A percentile compares a stretch with the other conserved stretches of the same genome.
These are phyloP conservation scores for Torrubiella hemipterigena DNA, from an alignment of 2,329 filamentous ascomycete genomes.

Conservation along the genomic window DNA sequence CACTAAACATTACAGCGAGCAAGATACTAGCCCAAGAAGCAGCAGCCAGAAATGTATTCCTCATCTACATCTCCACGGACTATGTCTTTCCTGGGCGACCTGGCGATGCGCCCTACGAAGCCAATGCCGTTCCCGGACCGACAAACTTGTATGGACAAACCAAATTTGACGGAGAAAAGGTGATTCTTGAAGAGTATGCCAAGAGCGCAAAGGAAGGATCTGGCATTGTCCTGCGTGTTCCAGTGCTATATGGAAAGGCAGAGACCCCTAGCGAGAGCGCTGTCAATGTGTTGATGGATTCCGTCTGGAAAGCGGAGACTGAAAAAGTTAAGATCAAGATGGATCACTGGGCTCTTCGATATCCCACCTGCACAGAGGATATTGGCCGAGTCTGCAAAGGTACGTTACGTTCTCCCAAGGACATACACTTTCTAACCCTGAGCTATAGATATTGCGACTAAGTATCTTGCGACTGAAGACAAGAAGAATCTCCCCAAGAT, in stretches of 20 bases:
- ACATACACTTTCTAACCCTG: not conserved
- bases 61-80: slow-evolving; percentile 74
- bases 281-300: slow-evolving; percentile 69
- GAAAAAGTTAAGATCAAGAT: slow-evolving; percentile 53
- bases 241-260: slow-evolving; percentile 72
- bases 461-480: slow-evolving; percentile 46
- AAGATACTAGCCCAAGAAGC: slow-evolving; percentile 54
- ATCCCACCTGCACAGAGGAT: slow-evolving; percentile 83
- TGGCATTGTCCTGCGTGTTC: slow-evolving; percentile 65
- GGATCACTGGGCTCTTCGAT: slow-evolving; percentile 77
- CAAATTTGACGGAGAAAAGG: slow-evolving; percentile 48
- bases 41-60: slow-evolving; percentile 44
- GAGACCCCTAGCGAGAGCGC: slow-evolving; percentile 64
- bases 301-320: slow-evolving; percentile 62
- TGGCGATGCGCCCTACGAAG: slow-evolving; percentile 76
- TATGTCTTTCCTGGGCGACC: slow-evolving; percentile 64
- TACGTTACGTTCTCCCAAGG: slow-evolving; percentile 21
- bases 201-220: slow-evolving; percentile 35
- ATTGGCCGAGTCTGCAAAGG: slow-evolving; percentile 65
- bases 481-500: slow-evolving; percentile 49
- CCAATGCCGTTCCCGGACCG: slow-evolving; percentile 49
- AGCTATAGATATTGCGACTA: slow-evolving; percentile 51
- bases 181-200: slow-evolving; percentile 50
- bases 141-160: slow-evolving; percentile 64
- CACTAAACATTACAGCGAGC: slow-evolving; percentile 65